Conservation (phyloP, 2,329 filamentous ascomycete genomes). For the Aschersonia sp. region DNA sequence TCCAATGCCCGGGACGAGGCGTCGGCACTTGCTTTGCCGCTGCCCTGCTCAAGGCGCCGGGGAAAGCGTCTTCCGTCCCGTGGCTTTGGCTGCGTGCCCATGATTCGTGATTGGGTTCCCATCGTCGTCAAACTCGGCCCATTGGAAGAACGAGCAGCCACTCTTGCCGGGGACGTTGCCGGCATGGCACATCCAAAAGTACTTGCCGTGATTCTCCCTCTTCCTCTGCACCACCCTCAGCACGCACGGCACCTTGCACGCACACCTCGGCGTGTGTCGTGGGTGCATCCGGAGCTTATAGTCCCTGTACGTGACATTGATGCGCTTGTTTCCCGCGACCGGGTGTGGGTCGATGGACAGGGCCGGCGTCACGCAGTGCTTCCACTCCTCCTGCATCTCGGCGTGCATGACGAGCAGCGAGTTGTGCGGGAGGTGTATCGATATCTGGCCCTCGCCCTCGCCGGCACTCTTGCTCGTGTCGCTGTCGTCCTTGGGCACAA, state of each 20-base stretch:
- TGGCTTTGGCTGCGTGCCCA: neutral
- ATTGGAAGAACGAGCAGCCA: constrained; percentile 66
- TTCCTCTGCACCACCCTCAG: constrained; percentile 70
- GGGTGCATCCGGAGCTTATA: constrained; percentile 71
- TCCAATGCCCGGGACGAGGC: too few species aligned
- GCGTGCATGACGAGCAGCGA: constrained; percentile 91
- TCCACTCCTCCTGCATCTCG: constrained; percentile 96
- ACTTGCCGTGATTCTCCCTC: constrained; percentile 59
- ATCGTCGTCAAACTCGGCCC: constrained; percentile 78
- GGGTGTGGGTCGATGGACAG: constrained; percentile 73
- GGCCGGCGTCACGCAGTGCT: constrained; percentile 69
- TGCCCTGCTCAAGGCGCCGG: too few species aligned
- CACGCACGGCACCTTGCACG: constrained; percentile 52
- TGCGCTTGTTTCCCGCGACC: constrained; percentile 60
- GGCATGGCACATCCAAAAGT: constrained; percentile 90
- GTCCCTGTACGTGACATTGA: constrained; percentile 89
- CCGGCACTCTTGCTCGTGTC: constrained; percentile 11
- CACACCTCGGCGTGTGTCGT: constrained; percentile 60
- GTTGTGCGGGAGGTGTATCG: constrained; percentile 89
- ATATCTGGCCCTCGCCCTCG: constrained; percentile 61
- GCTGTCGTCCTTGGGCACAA: constrained; percentile 47
- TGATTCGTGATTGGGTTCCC: constrained; percentile 44
- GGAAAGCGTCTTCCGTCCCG: too few species aligned
- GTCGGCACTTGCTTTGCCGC: too few species aligned
- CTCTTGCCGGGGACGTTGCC: constrained; percentile 54